Evolutionary conservation across 495 filamentous ascomycete genomes (phyloP), one percentile per base, ranked within the genome.

Genomic region (Neurospora sp.): DNA sequence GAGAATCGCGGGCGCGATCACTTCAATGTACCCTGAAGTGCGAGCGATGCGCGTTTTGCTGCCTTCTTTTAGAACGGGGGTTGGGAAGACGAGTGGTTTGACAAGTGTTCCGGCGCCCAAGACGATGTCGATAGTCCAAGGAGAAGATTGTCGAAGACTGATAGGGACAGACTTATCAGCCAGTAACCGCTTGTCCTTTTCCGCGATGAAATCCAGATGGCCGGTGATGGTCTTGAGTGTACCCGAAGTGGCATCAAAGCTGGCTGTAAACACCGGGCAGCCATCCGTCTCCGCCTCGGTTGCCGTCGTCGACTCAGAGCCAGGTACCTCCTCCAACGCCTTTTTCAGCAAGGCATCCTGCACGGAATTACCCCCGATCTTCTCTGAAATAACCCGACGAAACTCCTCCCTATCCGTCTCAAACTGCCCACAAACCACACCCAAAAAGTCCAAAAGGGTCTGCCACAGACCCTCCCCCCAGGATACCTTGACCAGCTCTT

Each of bases 11-110:
- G 27, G 77, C 16, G 80, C 83, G 39, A 80, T 75, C 42, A 87
- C 72, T 71, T 87, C 85, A 44, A 86, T 73, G 72, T 83, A 86
- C n/a, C 74, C 74, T 0, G 83, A 84, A 31, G 73, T 85, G 69
- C 85, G 82, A n/a, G 83, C 85, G 71, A 86, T 81, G 59, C 80
- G 79, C 3, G 79, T 81, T 40, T 79, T 83, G 73, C 73, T 74
- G 27, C 70, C 68, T 14, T 82, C 76, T 47, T 73, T 73, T 6
- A 73, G 45, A 14, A 88, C 80, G 0, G 86, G 85, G 3, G 77
- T 74, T 0, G 86, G 84, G 73, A 83, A 87, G 9, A 71, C 74
- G 31, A 86, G 39, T 40, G 76, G 73, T 14, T 75, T 72, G 2
- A 78, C 59, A 0, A 81, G 71, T 18, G 5, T 65, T 1, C 31